Evolutionary conservation across 495 filamentous ascomycete species (phyloP).

Genomic region (Tetracladium setigerum): DNA sequence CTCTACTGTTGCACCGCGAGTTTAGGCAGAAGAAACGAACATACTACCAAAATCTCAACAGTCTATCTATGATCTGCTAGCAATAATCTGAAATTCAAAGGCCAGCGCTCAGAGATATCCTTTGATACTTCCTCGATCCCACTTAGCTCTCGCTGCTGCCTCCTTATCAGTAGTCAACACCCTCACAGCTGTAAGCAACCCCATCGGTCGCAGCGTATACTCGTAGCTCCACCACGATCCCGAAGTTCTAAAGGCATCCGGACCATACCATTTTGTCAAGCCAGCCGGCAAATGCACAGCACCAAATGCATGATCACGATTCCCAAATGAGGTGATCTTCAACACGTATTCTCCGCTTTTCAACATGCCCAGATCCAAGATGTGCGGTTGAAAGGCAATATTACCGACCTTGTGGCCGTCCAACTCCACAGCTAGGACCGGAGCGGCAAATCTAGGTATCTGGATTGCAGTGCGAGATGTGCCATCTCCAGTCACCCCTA

Average conservation of each 20-base stretch:
- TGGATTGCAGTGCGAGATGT: constrained; percentile 2
- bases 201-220: no score
- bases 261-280: constrained; percentile 2
- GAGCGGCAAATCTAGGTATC: constrained; percentile 14
- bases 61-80: no score
- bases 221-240: no score
- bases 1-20: no score
- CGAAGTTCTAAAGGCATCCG: constrained; percentile 15
- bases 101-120: no score
- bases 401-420: constrained; percentile 6
- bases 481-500: neutral
- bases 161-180: no score
- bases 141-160: no score
- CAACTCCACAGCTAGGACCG: constrained; percentile 9
- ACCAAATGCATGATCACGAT: constrained; percentile 21
- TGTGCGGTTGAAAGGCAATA: constrained; percentile 18
- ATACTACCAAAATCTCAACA: no score
- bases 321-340: constrained; percentile 18
- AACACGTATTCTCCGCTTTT: constrained; percentile 1
- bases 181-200: no score
- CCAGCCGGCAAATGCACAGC: constrained; percentile 13
- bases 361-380: constrained; percentile 7
- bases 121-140: no score
- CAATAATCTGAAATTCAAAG: neutral
- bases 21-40: no score